Conservation (phyloP, 495 filamentous ascomycete species). For the Thermothielavioides terrestris region DNA sequence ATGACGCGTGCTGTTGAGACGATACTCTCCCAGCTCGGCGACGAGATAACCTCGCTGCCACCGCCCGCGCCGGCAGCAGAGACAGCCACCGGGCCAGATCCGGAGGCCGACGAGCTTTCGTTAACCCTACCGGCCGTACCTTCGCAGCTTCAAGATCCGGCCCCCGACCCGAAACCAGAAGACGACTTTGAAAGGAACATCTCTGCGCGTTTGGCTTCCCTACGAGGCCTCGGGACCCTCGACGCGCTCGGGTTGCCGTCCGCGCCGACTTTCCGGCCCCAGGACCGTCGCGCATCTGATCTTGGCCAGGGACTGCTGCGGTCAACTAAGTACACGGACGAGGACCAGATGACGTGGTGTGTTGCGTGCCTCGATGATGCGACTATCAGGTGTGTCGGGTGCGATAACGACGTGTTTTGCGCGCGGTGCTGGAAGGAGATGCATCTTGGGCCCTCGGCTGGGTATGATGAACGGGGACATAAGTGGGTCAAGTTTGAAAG, state of each 20-base stretch:
- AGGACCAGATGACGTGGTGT: conserved; percentile 61
- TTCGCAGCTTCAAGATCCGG: conserved; percentile 20
- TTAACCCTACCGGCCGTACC: conserved; percentile 33
- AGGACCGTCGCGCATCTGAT: conserved; percentile 12
- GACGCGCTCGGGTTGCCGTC: conserved; percentile 42
- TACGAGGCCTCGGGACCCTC: conserved; percentile 24
- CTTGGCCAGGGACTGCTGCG: background rate
- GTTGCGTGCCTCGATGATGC: conserved; percentile 62
- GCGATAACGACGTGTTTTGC: conserved; percentile 60
- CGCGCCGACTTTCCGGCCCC: conserved; percentile 44
- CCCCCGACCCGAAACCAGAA: background rate
- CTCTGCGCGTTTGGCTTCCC: conserved; percentile 32
- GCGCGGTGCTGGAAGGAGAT: conserved; percentile 59
- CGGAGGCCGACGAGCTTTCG: background rate
- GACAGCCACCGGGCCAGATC: background rate
- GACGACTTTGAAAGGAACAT: conserved; percentile 33
- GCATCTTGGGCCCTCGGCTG: conserved; percentile 50
- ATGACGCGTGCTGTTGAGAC: conserved; percentile 29
- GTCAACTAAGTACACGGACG: conserved; percentile 42
- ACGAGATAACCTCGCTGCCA: conserved; percentile 25
- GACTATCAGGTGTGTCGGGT: conserved; percentile 51
- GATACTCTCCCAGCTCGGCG: conserved; percentile 28
- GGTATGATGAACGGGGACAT: conserved; percentile 49
- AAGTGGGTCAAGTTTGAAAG: conserved; percentile 33
- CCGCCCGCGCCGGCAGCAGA: background rate